Conservation (phyloP, 495 filamentous ascomycete species). For the Chaetomium cochliodes region DNA sequence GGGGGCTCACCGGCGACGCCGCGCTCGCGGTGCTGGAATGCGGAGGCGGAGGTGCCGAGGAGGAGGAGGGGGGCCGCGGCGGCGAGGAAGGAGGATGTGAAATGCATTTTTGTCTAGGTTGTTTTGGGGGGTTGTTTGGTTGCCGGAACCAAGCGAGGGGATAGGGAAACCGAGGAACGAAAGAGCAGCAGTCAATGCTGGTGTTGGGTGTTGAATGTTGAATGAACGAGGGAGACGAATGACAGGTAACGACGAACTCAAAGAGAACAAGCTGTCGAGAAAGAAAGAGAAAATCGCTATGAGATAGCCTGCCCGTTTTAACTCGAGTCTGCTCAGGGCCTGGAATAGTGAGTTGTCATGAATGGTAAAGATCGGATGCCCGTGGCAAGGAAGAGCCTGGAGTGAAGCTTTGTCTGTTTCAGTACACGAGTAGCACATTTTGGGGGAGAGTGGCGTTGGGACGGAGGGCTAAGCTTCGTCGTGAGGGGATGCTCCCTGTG, state of each 20-base stretch:
- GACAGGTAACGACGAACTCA: not conserved
- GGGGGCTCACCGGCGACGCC: not conserved
- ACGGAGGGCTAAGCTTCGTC: not conserved
- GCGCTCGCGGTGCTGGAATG: not conserved
- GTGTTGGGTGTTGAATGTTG: not conserved
- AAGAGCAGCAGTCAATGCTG: conserved; percentile 16
- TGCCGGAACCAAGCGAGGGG: not conserved
- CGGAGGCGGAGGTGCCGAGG: not conserved
- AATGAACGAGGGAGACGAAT: not conserved
- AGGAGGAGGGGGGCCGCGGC: not conserved
- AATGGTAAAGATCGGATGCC: not conserved
- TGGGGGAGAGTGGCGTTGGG: not conserved
- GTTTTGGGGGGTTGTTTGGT: not conserved
- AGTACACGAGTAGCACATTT: not conserved
- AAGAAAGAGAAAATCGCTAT: not conserved
- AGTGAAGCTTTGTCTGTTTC: conserved; percentile 1
- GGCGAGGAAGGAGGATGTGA: conserved; percentile 8
- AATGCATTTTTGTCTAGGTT: conserved; percentile 7
- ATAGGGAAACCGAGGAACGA: not conserved
- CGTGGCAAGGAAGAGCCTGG: not conserved
- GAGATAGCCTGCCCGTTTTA: not conserved
- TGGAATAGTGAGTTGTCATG: not conserved
- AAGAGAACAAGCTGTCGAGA: not conserved
- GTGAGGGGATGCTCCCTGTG: not conserved
- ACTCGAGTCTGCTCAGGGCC: not conserved